phyloP scores from a whole-genome alignment of 495 filamentous ascomycete species.

The Penicillium silybi region DNA sequence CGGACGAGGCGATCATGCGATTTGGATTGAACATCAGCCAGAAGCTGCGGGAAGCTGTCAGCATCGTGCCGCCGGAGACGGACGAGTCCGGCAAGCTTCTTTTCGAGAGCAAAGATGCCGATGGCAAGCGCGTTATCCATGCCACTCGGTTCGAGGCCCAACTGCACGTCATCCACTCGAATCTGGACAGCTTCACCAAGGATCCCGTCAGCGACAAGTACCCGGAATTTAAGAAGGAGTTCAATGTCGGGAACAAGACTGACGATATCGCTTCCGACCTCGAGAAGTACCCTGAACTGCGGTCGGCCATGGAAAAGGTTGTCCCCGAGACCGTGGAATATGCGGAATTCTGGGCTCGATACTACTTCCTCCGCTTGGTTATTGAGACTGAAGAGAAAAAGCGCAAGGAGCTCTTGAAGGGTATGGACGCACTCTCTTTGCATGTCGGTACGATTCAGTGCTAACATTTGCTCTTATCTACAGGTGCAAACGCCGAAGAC shows the following conservation, averaged over 20 bases:
- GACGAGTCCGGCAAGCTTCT: slow-evolving; percentile 54
- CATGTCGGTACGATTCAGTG: not conserved
- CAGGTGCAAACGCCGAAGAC: slow-evolving; percentile 58
- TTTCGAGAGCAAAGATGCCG: slow-evolving; percentile 88
- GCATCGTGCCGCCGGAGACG: slow-evolving; percentile 66
- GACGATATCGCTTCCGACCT: slow-evolving; percentile 78
- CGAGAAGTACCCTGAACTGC: slow-evolving; percentile 82
- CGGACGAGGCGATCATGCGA: slow-evolving; percentile 89
- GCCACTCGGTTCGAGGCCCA: slow-evolving; percentile 93
- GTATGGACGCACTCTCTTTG: slow-evolving; percentile 43
- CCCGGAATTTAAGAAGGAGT: slow-evolving; percentile 67
- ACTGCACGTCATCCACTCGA: slow-evolving; percentile 89
- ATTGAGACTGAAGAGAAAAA: slow-evolving; percentile 94
- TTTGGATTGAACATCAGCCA: slow-evolving; percentile 89
- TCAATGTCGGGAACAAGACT: slow-evolving; percentile 80
- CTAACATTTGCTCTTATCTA: slow-evolving; percentile 14
- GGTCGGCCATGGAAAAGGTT: slow-evolving; percentile 89
- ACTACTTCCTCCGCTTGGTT: slow-evolving; percentile 91
- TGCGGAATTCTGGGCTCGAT: slow-evolving; percentile 85
- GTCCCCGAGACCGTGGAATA: slow-evolving; percentile 90
- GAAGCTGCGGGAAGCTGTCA: slow-evolving; percentile 88
- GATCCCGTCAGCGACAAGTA: slow-evolving; percentile 75
- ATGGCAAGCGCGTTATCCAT: slow-evolving; percentile 87
- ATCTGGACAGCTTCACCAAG: slow-evolving; percentile 75
- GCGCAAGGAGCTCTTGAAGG: slow-evolving; percentile 86